Evolutionary conservation across 108 stramenopile species (phyloP), one percentile per base, ranked within the genome.

Genomic region (Skeletonema costatum): DNA sequence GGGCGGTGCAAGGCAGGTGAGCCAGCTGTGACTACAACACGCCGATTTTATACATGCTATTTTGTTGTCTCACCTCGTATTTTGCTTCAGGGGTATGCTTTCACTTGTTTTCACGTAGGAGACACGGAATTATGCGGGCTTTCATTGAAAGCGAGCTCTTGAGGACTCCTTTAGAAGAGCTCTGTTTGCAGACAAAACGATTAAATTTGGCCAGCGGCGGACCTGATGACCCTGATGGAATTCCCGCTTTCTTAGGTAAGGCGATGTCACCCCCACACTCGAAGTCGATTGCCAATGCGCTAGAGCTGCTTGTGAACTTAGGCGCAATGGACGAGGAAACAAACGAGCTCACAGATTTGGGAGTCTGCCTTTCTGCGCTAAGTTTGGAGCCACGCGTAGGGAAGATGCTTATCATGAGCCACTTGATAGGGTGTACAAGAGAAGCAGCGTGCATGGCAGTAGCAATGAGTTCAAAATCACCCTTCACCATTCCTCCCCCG

Each of bases 1-100:
- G 98, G 97, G 4, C 90, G 97, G 17, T 96, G 97, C 59, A 82
- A 90, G 21, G 88, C 93, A 16, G 97, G 97, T 32, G 98, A 98
- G 84, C 97, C 96, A 17, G 87, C 87, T 11, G 38, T 86, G 9
- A 66, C 59, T 13, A 66, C 64, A 21, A 86, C 84, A 5, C 38
- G 69, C 0, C 87, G 77, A 66, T 66, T 69, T 30, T 30, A 5
- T 13, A 65, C 25, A 41, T 41, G 39, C 39, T 41, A 41, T 58
- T 38, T 33, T 60, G 2, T n/a, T 42, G 68, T 17, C 48, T 39
- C 84, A 60, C 85, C 89, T 39, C 2, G 9, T 56, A 56, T 85
- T 88, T 85, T 32, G 87, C 90, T 69, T 77, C 89, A n/a, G 92
- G 90, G 0, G 90, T 93, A 33, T 91, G 90, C 70, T 93, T 93